Evolutionary conservation across 352 stramenopile species (phyloP), one percentile per base, ranked within the genome.

Genomic region (Pythium chondricola): DNA sequence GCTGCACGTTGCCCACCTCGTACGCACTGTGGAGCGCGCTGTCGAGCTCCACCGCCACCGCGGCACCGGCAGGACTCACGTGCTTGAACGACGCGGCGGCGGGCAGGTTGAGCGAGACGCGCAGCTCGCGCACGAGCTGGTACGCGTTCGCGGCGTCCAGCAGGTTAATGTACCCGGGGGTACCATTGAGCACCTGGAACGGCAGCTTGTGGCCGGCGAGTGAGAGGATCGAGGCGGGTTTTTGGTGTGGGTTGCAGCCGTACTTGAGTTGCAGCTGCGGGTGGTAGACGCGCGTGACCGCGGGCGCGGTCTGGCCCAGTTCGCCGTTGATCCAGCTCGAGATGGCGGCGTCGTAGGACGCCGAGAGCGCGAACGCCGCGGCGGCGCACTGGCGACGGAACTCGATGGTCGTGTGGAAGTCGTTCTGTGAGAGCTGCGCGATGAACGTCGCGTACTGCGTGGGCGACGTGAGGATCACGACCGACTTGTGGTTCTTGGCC

Each of bases 141-240:
- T 96, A 99, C n/a, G 96, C 95, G 80, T 99, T 99, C 42, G 89
- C 88, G 25, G 97, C 97, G 67, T 99, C 97, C 36, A 99, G 74
- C 33, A 99, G 73, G 74, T 99, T 99, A 65, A 99, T 99, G 83
- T 99, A 99, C 18, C 97, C 97, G 6, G 95, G 95, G n/a, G 83
- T 95, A 39, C 94, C 86, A 65, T 95, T 95, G 36, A 92, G 69
- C 45, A 96, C 79, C 53, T 70, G 69, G 66, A 97, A 97, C 2
- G 88, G 88, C 31, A 97, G 59, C 52, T 82, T 89, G 38, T 58
- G 56, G 42, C 75, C 76, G 3, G 75, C 55, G 13, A 80, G 67
- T 27, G 73, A 89, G 31, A 88, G 63, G 55, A 91, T 88, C 20
- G 76, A 67, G 36, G 96, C 90, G 21, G 95, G 96, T 64, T 98